These are phyloP conservation scores for Pulveroboletus ravenelii DNA, from an alignment of 768 basidiomycete species.

Conservation along the genomic window DNA sequence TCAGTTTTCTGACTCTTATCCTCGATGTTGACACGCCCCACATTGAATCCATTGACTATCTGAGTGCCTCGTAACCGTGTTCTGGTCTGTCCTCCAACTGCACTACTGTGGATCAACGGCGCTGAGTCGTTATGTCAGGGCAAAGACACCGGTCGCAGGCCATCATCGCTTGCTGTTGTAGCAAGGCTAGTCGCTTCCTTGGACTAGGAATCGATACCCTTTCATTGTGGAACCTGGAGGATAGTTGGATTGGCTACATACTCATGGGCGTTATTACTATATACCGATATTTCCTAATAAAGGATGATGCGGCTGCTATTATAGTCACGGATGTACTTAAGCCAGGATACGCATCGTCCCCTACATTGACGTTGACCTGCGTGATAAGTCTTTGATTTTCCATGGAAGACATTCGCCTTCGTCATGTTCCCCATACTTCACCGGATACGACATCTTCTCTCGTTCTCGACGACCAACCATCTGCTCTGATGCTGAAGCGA, in stretches of 20 bases:
- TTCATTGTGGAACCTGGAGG: background rate
- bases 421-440: background rate
- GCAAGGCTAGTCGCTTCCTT: slow-evolving; percentile 40
- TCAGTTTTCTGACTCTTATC: slow-evolving; percentile 51
- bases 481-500: slow-evolving; percentile 46
- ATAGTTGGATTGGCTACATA: background rate
- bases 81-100: slow-evolving; percentile 37
- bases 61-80: slow-evolving; percentile 63
- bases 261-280: background rate
- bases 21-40: slow-evolving; percentile 59
- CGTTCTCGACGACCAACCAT: slow-evolving; percentile 10
- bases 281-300: slow-evolving; percentile 19
- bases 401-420: slow-evolving; percentile 16
- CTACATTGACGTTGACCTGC: slow-evolving; percentile 16
- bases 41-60: slow-evolving; percentile 54
- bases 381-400: slow-evolving; percentile 10
- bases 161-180: slow-evolving; percentile 43
- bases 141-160: slow-evolving; percentile 46
- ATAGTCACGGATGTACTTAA: slow-evolving; percentile 20
- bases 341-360: slow-evolving; percentile 12
- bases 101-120: background rate
- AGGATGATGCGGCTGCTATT: slow-evolving; percentile 24
- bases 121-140: slow-evolving; percentile 33
- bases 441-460: slow-evolving; percentile 4
- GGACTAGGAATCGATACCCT: background rate